Conservation (phyloP, 768 basidiomycete species). For the Boletus vinaceobasis region DNA sequence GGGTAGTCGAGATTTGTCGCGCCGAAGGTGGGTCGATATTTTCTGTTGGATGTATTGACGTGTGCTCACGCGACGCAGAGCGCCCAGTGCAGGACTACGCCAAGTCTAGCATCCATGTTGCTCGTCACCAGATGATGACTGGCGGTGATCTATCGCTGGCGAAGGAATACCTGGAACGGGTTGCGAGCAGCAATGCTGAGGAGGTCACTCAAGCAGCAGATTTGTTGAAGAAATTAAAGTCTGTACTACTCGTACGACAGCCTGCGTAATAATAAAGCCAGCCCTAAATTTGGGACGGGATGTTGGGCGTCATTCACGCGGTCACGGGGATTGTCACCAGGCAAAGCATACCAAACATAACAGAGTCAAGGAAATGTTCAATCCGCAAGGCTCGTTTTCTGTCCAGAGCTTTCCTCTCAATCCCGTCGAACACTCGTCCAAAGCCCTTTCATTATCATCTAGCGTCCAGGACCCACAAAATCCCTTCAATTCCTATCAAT, state of each 20-base stretch:
- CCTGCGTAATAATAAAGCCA: conserved; percentile 11
- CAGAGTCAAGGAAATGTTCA: conserved; percentile 34
- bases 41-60: not conserved
- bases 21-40: conserved; percentile 40
- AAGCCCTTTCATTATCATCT: conserved; percentile 1
- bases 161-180: conserved; percentile 64
- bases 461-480: conserved; percentile 1
- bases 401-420: conserved; percentile 28
- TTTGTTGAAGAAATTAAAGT: conserved; percentile 57
- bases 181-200: conserved; percentile 77
- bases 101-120: conserved; percentile 80
- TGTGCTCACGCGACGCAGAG: conserved; percentile 33
- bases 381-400: conserved; percentile 26
- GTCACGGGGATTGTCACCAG: conserved; percentile 35
- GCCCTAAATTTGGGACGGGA: conserved; percentile 32
- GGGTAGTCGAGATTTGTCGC: conserved; percentile 65
- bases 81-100: conserved; percentile 76
- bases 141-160: conserved; percentile 70
- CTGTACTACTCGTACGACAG: conserved; percentile 26
- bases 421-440: conserved; percentile 7
- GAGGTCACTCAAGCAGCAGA: conserved; percentile 75
- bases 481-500: conserved; percentile 2
- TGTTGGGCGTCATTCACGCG: conserved; percentile 29
- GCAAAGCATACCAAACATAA: conserved; percentile 40
- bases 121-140: conserved; percentile 67